These are phyloP conservation scores for Linum trigynum DNA, from an alignment of 345 rosid genomes.

Conservation along the genomic window DNA sequence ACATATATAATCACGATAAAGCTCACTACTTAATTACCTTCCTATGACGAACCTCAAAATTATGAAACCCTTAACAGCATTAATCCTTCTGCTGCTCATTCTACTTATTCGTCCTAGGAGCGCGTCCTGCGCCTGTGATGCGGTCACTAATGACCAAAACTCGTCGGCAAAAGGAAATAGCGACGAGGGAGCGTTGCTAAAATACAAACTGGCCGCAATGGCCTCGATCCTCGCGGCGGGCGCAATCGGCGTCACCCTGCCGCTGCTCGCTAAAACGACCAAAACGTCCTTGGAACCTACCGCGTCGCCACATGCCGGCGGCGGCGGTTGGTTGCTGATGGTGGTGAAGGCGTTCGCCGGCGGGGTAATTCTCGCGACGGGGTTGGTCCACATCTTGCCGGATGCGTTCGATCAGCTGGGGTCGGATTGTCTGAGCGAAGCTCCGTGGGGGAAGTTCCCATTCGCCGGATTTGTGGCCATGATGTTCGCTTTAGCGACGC, in stretches of 20 bases:
- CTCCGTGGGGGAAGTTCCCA: slow-evolving; percentile 33
- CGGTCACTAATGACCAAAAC: too few relatives aligned
- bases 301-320: neutral
- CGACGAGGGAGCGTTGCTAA: neutral
- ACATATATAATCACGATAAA: too few relatives aligned
- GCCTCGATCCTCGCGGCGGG: slow-evolving; percentile 16
- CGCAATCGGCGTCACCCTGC: slow-evolving; percentile 13
- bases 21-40: too few relatives aligned
- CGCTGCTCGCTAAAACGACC: slow-evolving; percentile 3
- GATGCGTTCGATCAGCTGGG: slow-evolving; percentile 33
- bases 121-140: too few relatives aligned
- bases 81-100: too few relatives aligned
- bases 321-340: neutral
- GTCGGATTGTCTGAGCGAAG: slow-evolving; percentile 28
- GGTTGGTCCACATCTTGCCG: slow-evolving; percentile 36
- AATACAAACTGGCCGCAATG: slow-evolving; percentile 9
- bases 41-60: too few relatives aligned
- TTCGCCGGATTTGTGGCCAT: slow-evolving; percentile 39
- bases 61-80: too few relatives aligned
- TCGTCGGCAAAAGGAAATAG: neutral
- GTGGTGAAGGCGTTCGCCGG: slow-evolving; percentile 41
- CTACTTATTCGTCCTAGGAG: too few relatives aligned
- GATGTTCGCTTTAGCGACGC: slow-evolving; percentile 32
- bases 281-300: neutral
- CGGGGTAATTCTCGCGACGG: slow-evolving; percentile 44